These are phyloP conservation scores for Gyromitra esculenta DNA, from an alignment of 2,329 filamentous ascomycete species.

Conservation along the genomic window DNA sequence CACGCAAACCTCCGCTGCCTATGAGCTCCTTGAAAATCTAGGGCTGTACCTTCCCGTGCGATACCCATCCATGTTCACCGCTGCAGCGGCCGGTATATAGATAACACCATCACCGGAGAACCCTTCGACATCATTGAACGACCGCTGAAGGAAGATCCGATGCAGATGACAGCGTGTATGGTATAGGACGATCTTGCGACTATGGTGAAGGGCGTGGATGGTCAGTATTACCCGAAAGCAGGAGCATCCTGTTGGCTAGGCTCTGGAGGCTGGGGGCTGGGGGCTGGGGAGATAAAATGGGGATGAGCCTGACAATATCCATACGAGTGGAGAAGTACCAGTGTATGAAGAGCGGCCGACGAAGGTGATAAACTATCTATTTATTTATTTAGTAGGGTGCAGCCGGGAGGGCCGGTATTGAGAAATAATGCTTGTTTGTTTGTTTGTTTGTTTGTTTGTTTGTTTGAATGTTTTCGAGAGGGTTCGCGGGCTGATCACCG, in stretches of 20 bases:
- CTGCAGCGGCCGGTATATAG: conserved; percentile 71
- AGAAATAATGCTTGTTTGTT: conserved; percentile 57
- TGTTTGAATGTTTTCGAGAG: not conserved
- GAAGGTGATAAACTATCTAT: conserved; percentile 77
- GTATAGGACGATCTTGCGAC: conserved; percentile 84
- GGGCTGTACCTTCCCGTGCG: conserved; percentile 74
- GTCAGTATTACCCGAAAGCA: conserved; percentile 81
- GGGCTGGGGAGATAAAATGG: conserved; percentile 72
- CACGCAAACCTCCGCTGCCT: conserved; percentile 75
- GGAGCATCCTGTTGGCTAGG: conserved; percentile 77
- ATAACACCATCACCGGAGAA: conserved; percentile 77
- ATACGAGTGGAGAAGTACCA: conserved; percentile 79
- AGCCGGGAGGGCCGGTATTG: conserved; percentile 72
- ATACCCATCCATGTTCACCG: conserved; percentile 76
- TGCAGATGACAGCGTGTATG: conserved; percentile 76
- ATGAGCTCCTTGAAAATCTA: conserved; percentile 80
- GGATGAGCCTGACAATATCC: conserved; percentile 81
- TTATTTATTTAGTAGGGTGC: conserved; percentile 73
- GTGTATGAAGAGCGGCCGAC: conserved; percentile 76
- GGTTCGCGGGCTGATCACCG: not conserved
- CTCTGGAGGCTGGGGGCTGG: conserved; percentile 76
- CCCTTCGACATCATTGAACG: conserved; percentile 73
- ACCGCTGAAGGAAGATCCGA: conserved; percentile 78
- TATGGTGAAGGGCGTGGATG: conserved; percentile 80
- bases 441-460: no score